Evolutionary conservation across 805 yeast genomes (phyloP).

Genomic region (Yamadazyma sp.): DNA sequence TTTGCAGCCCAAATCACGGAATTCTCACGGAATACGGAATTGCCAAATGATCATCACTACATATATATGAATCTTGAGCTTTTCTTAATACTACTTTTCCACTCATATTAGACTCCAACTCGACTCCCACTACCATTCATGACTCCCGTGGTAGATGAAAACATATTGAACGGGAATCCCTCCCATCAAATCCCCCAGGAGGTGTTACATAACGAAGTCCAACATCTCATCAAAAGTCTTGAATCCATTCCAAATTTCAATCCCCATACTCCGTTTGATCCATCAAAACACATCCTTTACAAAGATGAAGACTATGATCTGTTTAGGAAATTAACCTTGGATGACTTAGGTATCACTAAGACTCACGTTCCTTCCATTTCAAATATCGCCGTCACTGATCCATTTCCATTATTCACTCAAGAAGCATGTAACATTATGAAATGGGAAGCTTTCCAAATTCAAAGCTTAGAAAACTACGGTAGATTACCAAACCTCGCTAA

Average conservation of each 20-base stretch:
- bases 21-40: too few species aligned
- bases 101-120: too few species aligned
- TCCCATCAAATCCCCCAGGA: slow-evolving; percentile 9
- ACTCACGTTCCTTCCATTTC: slow-evolving; percentile 31
- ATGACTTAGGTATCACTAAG: slow-evolving; percentile 33
- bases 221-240: slow-evolving; percentile 8
- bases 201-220: slow-evolving; percentile 10
- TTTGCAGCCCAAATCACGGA: too few species aligned
- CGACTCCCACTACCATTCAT: too few species aligned
- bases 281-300: slow-evolving; percentile 11
- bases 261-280: slow-evolving; percentile 11
- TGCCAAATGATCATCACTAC: too few species aligned
- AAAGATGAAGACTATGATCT: slow-evolving; percentile 21
- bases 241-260: slow-evolving; percentile 10
- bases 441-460: slow-evolving; percentile 22
- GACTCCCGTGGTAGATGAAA: slow-evolving; percentile 4
- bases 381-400: slow-evolving; percentile 30
- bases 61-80: not conserved
- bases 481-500: slow-evolving; percentile 22
- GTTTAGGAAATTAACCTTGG: slow-evolving; percentile 35
- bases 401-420: slow-evolving; percentile 28
- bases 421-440: slow-evolving; percentile 29
- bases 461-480: slow-evolving; percentile 21
- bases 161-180: slow-evolving; percentile 12
- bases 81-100: too few species aligned